Base-by-base conservation (phyloP, 768 basidiomycete genomes). In the Dacryopinax spathularia region DNA sequence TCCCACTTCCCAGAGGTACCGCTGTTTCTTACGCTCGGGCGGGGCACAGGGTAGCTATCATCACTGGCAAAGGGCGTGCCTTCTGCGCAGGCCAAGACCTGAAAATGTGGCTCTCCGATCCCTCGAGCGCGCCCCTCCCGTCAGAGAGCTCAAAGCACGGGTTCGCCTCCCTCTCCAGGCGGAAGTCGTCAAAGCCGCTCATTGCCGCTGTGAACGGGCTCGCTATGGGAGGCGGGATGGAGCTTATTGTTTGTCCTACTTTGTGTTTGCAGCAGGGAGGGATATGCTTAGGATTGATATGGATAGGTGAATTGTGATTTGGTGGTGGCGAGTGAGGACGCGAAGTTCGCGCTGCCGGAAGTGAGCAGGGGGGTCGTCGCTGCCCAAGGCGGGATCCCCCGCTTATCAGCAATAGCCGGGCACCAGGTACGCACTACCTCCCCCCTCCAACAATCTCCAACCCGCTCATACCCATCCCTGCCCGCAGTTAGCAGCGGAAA, bases 51-150 rank as follows among this genome's bases (percentile, higher is more conserved):
- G 86, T 87, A 10, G 81, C 78, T 35, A 78, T 91, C 67, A 71
- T 91, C 59, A 90, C 88, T 59, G 89, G 88, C 25, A 78, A 80
- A 65, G 88, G 88, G 12, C 81, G 83, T 43, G 70, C 79, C 0
- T 91, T 91, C 73, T 89, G 88, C 68, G 87, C 88, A 16, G 89
- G 89, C 16, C 87, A 86, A 36, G 89, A 91, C 72, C 77, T 91
- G 60, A 84, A 84, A 74, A 81, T 80, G 87, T 88, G 70, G 64
- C 83, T 78, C 2, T 15, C 48, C 25, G 48, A 56, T 29, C 48
- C 5, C 12, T 3, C 13, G 29, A 56, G 25, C 7, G 48, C 48
- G 10, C 48, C 48, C 5, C 20, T 31, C 25, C 48, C 48, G 3
- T 56, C 48, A 3, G 25, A 29, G 31, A 27, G 25, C 1, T 76